Base-by-base conservation (phyloP, 192 early-diverging fungal genomes). In the Mortierella antarctica region DNA sequence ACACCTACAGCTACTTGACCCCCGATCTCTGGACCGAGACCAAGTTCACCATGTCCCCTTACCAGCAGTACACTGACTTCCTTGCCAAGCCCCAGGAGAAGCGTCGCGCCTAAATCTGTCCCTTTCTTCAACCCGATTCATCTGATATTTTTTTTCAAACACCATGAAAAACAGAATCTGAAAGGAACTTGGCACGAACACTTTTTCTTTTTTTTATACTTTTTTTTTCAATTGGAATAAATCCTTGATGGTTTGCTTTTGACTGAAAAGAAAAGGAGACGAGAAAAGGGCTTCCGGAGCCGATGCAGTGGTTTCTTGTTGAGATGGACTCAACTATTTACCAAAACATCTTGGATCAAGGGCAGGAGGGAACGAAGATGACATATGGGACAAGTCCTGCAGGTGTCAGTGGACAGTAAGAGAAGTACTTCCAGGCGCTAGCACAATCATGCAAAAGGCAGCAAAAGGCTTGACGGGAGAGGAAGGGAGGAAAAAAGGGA, bases 1-100 rank as follows among this genome's bases (percentile, higher is more conserved):
- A 95, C 91, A 98, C 96, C 83, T 98, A 98, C 92, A 92, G 91
- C 82, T 98, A 93, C 95, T 88, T 98, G 82, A 96, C 96, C 70
- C 97, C 97, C 68, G 96, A 98, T 83, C 91, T 98, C 70, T 99
- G 97, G 97, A 88, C 88, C 69, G 94, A 96, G 90, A 94, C 91
- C 64, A 89, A 84, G 76, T 94, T 97, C 91, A 84, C 91, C 79
- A 92, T 91, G 90, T 89, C 90, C 31, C 31, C 96, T 57, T 96
- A 92, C 91, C 96, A 98, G 88, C 92, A 93, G 85, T 93, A 87
- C 88, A 91, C 92, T 56, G 92, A 94, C 88, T 89, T 92, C 88
- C 88, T 95, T 76, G 84, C 89, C 77, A 80, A 80, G 77, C 77
- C 77, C 65, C 70, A 71, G 70, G 77, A 80, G 59, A 80, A 80